Conservation (phyloP, 495 filamentous ascomycete genomes). For the Baudoinia panamericana region DNA sequence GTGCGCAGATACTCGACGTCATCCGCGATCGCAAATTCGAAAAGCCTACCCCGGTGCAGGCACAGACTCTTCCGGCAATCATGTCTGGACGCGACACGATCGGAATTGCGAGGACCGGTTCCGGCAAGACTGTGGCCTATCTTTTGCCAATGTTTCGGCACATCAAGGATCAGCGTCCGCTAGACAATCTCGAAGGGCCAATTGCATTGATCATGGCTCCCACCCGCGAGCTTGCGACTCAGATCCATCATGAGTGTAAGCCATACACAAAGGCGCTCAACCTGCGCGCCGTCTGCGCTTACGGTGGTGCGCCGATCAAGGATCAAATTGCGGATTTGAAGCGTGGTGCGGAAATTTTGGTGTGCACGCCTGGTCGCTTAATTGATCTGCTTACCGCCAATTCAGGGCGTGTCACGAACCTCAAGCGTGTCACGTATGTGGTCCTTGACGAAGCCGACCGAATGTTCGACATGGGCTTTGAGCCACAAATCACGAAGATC, state of each 20-base stretch:
- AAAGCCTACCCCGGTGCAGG: conserved; percentile 81
- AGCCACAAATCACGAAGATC: conserved; percentile 96
- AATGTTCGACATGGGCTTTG: conserved; percentile 99
- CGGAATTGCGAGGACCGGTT: conserved; percentile 93
- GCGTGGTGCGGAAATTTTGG: conserved; percentile 85
- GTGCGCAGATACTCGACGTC: conserved; percentile 76
- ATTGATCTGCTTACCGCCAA: conserved; percentile 92
- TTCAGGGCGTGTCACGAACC: conserved; percentile 78
- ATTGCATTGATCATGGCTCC: conserved; percentile 84
- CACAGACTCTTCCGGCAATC: conserved; percentile 85
- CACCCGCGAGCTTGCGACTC: conserved; percentile 84
- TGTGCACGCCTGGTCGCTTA: conserved; percentile 92
- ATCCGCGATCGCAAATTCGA: conserved; percentile 75
- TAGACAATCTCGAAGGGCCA: conserved; percentile 78
- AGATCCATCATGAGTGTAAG: conserved; percentile 88
- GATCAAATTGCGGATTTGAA: conserved; percentile 96
- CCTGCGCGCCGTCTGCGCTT: conserved; percentile 85
- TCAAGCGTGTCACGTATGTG: conserved; percentile 77
- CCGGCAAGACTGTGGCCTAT: conserved; percentile 97
- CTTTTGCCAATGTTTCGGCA: conserved; percentile 92
- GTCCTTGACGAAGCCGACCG: conserved; percentile 96
- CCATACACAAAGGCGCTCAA: conserved; percentile 82
- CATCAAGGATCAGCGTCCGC: conserved; percentile 80
- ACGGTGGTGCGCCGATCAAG: conserved; percentile 91
- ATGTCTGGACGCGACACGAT: conserved; percentile 96